Evolutionary conservation across 2,329 filamentous ascomycete genomes (phyloP).

Genomic region (Fusarium chlamydosporum): DNA sequence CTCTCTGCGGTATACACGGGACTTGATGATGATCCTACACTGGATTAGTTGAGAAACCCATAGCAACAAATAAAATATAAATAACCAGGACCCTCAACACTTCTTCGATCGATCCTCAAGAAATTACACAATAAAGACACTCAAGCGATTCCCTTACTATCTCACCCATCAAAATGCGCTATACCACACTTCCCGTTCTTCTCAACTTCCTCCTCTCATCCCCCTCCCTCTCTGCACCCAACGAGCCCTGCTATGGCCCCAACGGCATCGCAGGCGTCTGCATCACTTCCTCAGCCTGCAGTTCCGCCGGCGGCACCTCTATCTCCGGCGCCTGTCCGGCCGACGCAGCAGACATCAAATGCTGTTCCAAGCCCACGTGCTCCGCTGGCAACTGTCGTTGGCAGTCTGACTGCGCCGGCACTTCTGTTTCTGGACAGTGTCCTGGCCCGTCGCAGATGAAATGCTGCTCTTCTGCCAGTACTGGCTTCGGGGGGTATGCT

Average conservation of each 20-base stretch:
- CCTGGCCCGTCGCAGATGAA: constrained; percentile 58
- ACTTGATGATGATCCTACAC: constrained; percentile 6
- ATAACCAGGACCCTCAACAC: background rate
- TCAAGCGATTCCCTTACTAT: background rate
- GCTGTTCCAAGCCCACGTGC: constrained; percentile 60
- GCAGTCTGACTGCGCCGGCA: constrained; percentile 56
- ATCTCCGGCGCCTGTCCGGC: constrained; percentile 57
- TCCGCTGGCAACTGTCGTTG: constrained; percentile 57
- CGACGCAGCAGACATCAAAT: constrained; percentile 57
- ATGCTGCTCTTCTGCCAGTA: constrained; percentile 55
- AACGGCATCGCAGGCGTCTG: constrained; percentile 55
- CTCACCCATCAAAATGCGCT: constrained; percentile 41
- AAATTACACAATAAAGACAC: background rate
- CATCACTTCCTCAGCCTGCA: constrained; percentile 56
- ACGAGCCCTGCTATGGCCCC: constrained; percentile 54
- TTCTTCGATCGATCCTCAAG: background rate
- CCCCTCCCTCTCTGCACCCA: constrained; percentile 47
- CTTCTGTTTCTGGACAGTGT: constrained; percentile 52
- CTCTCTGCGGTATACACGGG: background rate
- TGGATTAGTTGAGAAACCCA: background rate
- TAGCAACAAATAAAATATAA: constrained; percentile 14
- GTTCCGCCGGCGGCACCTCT: constrained; percentile 55
- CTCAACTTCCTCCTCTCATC: constrained; percentile 37
- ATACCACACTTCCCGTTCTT: constrained; percentile 20
- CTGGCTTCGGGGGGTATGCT: constrained; percentile 56